A percentile compares a stretch with the other conserved stretches of the same genome.
phyloP scores from a whole-genome alignment of 129 eudicot genomes.

The Sambucus nigra region DNA sequence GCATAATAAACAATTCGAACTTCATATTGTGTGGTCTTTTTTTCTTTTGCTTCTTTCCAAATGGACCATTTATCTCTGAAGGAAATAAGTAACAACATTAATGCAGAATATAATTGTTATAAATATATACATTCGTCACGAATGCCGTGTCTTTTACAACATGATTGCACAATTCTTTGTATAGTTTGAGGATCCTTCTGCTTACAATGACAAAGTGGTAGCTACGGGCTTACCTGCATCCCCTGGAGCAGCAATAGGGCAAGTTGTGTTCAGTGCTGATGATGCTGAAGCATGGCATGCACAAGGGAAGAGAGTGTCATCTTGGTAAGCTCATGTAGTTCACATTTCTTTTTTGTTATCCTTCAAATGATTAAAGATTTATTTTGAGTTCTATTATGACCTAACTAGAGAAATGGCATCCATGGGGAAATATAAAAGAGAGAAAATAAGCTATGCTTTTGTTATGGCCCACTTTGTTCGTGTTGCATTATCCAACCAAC shows the following conservation, averaged over 20 bases:
- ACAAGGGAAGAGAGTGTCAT: constrained; percentile 90
- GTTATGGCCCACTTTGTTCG: too few relatives aligned
- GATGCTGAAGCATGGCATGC: constrained; percentile 99
- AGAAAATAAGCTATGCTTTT: too few relatives aligned
- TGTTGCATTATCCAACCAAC: too few relatives aligned
- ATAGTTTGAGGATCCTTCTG: constrained; percentile 83
- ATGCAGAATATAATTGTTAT: too few relatives aligned
- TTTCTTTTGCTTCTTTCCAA: neutral
- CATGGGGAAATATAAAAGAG: too few relatives aligned
- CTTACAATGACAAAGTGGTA: constrained; percentile 66
- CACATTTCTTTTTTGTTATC: too few relatives aligned
- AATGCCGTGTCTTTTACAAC: neutral
- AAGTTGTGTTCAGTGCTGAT: constrained; percentile 80
- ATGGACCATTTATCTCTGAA: neutral
- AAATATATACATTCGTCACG: too few relatives aligned
- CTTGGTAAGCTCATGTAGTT: constrained; percentile 39
- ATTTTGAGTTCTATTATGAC: too few relatives aligned
- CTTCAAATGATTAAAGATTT: too few relatives aligned
- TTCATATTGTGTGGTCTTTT: neutral
- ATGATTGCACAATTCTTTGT: constrained; percentile 10
- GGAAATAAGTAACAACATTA: neutral
- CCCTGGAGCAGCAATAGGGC: constrained; percentile 98
- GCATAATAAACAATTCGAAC: neutral
- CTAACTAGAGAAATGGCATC: too few relatives aligned
- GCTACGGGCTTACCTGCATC: constrained; percentile 97